A percentile compares a stretch with the other conserved stretches of the same genome.
Evolutionary conservation across 495 filamentous ascomycete species (phyloP).

Genomic region (Hypoxylon rickii): DNA sequence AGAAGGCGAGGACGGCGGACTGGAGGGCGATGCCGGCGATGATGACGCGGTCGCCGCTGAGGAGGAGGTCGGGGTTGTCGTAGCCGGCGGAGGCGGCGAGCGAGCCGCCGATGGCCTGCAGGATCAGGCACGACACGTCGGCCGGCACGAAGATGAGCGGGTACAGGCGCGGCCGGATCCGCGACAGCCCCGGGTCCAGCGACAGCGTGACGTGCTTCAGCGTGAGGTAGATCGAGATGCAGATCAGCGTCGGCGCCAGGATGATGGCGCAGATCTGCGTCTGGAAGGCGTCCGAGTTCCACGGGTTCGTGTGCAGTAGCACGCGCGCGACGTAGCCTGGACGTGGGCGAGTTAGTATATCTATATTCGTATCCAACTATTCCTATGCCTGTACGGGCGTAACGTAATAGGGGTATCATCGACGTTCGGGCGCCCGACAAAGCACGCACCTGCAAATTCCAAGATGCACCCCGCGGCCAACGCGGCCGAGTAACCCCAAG

Average conservation of each 20-base stretch:
- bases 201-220: conserved; percentile 66
- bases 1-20: conserved; percentile 64
- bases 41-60: conserved; percentile 65
- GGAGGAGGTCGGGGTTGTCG: conserved; percentile 41
- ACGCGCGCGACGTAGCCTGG: conserved; percentile 65
- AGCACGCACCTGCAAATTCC: conserved; percentile 46
- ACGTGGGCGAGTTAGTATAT: conserved; percentile 6
- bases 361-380: neutral
- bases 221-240: conserved; percentile 69
- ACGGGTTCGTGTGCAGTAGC: conserved; percentile 64
- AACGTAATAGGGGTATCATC: too few relatives aligned
- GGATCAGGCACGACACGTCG: conserved; percentile 64
- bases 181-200: conserved; percentile 58
- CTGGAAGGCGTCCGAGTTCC: conserved; percentile 62
- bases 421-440: too few relatives aligned
- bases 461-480: conserved; percentile 52
- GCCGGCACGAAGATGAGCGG: conserved; percentile 68
- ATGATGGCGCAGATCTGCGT: conserved; percentile 71
- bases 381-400: too few relatives aligned
- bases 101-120: conserved; percentile 69
- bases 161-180: conserved; percentile 61
- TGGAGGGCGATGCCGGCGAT: conserved; percentile 74
- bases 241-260: conserved; percentile 67
- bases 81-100: conserved; percentile 58
- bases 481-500: conserved; percentile 64